Evolutionary conservation across 2,329 filamentous ascomycete genomes (phyloP), one percentile per base, ranked within the genome.

Genomic region (Fusarium udum): DNA sequence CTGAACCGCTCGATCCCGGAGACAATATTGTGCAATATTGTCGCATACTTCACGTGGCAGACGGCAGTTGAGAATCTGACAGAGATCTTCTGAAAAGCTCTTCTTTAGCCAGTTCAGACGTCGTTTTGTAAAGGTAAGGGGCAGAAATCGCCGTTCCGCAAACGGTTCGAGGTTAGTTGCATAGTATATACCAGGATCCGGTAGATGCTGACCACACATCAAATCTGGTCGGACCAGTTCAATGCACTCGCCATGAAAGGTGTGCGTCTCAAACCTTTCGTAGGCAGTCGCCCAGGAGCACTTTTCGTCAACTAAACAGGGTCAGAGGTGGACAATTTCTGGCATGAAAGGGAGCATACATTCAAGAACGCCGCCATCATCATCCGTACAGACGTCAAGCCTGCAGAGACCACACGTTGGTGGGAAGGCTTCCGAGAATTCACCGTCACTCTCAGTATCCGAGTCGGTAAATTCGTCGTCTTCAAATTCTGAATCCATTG

Each of bases 11-110:
- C 16, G 42, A 0, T 45, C 16, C 9, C 0, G 42, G 0, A 45
- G 42, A 9, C 42, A 26, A 1, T 13, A 26, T 45, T 26, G 24
- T 6, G 42, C 24, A 26, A 20, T 45, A 0, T 9, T 26, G 0
- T 45, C 42, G 16, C 42, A 45, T 0, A 45, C 42, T 45, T 45
- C 42, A 0, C 11, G 4, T 0, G 42, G 42, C 0, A 26, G 42
- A 9, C 42, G 11, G 2, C 3, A 0, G 0, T 2, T 18, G n/a
- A 26, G 0, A 9, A 1, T 45, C n/a, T 26, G n/a, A 0, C 0
- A 6, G 4, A 45, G 42, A 0, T 4, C 0, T 20, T 26, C n/a
- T 13, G 42, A 18, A 9, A 45, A 45, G 11, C 1, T 45, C 42
- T 20, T 26, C 5, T 45, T 20, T 0, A 45, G 11, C 42, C 42